A percentile compares a stretch with the other conserved stretches of the same genome.
Conservation (phyloP, 1,284 basidiomycete genomes). For the Thelephora terrestris region DNA sequence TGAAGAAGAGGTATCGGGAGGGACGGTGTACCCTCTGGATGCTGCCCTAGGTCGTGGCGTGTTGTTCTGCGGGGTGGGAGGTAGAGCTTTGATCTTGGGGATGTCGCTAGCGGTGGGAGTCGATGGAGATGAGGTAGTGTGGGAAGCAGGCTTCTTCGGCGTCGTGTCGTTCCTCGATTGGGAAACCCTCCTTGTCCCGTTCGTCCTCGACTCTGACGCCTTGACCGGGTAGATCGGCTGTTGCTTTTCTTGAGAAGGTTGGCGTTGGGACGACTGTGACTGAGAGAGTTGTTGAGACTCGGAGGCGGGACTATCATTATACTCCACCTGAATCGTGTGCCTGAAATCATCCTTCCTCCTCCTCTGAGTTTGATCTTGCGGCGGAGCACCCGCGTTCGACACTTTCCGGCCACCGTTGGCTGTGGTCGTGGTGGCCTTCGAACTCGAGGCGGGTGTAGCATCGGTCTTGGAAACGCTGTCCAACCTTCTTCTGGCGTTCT, state of each 20-base stretch:
- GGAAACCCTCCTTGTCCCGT: conserved; percentile 9
- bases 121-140: conserved; percentile 27
- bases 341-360: conserved; percentile 41
- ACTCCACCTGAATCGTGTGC: conserved; percentile 91
- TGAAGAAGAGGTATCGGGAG: conserved; percentile 8
- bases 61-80: conserved; percentile 14
- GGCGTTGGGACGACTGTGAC: too few species aligned
- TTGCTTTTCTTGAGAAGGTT: conserved; percentile 16
- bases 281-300: conserved; percentile 3
- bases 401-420: conserved; percentile 3
- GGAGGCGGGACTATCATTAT: conserved; percentile 34
- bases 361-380: conserved; percentile 21
- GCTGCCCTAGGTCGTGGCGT: conserved; percentile 4
- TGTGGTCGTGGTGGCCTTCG: conserved; percentile 4
- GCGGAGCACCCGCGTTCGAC: conserved; percentile 16
- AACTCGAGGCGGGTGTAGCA: background rate
- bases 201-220: background rate
- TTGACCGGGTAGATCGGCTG: conserved; percentile 11
- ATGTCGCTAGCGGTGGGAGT: conserved; percentile 11
- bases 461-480: background rate
- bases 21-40: background rate
- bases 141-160: conserved; percentile 19
- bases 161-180: conserved; percentile 9
- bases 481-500: background rate
- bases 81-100: conserved; percentile 8